Evolutionary conservation across 2,329 filamentous ascomycete species (phyloP).

Genomic region (Endoconidiophora laricicola): DNA sequence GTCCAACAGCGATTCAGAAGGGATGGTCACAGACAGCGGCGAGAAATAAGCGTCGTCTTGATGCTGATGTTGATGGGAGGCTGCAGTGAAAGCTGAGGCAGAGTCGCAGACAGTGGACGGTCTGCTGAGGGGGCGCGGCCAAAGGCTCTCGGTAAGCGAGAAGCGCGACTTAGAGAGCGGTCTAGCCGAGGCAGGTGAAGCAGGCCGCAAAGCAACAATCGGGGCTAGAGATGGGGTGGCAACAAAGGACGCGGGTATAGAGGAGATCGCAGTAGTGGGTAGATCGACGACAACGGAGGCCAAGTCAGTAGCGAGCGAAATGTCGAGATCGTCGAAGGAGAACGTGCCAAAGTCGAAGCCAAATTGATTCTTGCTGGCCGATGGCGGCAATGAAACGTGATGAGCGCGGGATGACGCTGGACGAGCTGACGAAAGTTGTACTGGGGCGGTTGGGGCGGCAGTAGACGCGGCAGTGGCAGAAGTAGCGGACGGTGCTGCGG

Average conservation of each 20-base stretch:
- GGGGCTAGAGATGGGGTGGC: background rate
- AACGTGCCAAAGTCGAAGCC: slow-evolving; percentile 8
- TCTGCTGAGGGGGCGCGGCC: slow-evolving; percentile 7
- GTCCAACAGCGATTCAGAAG: slow-evolving; percentile 38
- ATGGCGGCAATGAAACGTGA: slow-evolving; percentile 11
- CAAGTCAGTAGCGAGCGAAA: slow-evolving; percentile 1
- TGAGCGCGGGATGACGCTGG: slow-evolving; percentile 3
- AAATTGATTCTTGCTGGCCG: slow-evolving; percentile 9
- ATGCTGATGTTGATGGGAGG: background rate
- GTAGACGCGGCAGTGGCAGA: background rate
- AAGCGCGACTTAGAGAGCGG: slow-evolving; percentile 7
- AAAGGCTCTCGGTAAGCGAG: slow-evolving; percentile 9
- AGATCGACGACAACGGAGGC: background rate
- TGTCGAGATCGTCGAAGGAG: slow-evolving; percentile 8
- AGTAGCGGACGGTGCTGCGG: no score
- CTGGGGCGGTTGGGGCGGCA: slow-evolving; percentile 1
- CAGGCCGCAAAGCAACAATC: background rate
- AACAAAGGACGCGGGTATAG: background rate
- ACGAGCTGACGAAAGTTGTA: background rate
- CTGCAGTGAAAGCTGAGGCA: background rate
- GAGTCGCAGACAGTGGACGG: slow-evolving; percentile 2
- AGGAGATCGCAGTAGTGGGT: background rate
- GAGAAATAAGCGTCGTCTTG: slow-evolving; percentile 21
- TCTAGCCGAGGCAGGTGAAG: background rate
- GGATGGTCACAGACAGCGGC: slow-evolving; percentile 39